Conservation (phyloP, 1,284 basidiomycete species). For the Heterobasidion irregulare region DNA sequence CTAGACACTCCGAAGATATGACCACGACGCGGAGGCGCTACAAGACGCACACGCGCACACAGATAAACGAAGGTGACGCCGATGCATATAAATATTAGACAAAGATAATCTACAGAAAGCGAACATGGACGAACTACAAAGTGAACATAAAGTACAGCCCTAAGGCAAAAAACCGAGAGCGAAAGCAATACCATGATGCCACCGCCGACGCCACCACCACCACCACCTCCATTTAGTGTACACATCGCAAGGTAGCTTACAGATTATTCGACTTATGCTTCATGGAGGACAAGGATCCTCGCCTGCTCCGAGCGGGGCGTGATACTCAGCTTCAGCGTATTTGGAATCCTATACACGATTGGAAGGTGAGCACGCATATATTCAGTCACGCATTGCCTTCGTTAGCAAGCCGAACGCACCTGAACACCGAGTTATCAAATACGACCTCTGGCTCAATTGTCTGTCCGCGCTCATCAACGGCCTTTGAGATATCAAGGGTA, state of each 20-base stretch:
- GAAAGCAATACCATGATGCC: too few relatives aligned
- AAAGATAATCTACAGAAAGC: neutral
- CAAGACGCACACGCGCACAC: too few relatives aligned
- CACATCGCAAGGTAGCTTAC: too few relatives aligned
- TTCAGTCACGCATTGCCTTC: neutral
- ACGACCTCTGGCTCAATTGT: conserved; percentile 12
- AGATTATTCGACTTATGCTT: too few relatives aligned
- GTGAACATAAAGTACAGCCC: neutral
- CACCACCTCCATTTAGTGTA: too few relatives aligned
- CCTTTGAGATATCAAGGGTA: conserved; percentile 10
- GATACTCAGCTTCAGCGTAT: neutral
- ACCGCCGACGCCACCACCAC: too few relatives aligned
- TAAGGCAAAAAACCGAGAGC: too few relatives aligned
- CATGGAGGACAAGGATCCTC: neutral
- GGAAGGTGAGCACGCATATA: neutral
- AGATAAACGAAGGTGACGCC: too few relatives aligned
- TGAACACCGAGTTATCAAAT: conserved; percentile 11
- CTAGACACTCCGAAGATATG: too few relatives aligned
- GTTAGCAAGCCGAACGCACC: conserved; percentile 2
- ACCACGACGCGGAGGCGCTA: too few relatives aligned
- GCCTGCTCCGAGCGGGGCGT: neutral
- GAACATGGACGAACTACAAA: neutral
- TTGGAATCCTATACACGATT: neutral
- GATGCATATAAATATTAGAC: neutral
- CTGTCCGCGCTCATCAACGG: conserved; percentile 6